These are phyloP conservation scores for Dactylellina sp. DNA, from an alignment of 2,329 filamentous ascomycete species.

Conservation along the genomic window DNA sequence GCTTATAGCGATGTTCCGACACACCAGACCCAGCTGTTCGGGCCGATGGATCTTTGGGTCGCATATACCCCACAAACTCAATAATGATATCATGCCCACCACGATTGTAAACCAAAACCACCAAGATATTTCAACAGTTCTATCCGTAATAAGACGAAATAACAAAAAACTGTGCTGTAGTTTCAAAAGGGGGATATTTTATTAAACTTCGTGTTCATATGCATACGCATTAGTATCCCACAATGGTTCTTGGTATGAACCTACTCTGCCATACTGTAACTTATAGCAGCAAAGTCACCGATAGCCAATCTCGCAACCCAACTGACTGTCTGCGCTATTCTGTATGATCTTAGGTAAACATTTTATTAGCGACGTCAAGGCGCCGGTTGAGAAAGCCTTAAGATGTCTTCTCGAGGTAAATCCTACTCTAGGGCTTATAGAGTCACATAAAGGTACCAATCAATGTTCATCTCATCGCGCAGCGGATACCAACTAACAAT, in stretches of 20 bases:
- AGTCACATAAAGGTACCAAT: conserved; percentile 46
- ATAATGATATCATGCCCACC: conserved; percentile 37
- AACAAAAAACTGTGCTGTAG: not conserved
- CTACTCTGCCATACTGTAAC: not conserved
- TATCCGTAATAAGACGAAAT: too few relatives aligned
- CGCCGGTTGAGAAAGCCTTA: conserved; percentile 41
- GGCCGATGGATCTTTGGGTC: conserved; percentile 19
- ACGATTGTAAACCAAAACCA: not conserved
- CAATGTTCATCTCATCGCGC: too few relatives aligned
- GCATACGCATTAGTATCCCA: not conserved
- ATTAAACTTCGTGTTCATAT: too few relatives aligned
- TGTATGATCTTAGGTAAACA: conserved; percentile 43
- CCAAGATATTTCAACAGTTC: not conserved
- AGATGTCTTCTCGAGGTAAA: conserved; percentile 45
- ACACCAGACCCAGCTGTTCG: conserved; percentile 12
- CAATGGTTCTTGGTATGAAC: conserved; percentile 45
- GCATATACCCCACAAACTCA: conserved; percentile 52
- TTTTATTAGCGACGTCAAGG: conserved; percentile 46
- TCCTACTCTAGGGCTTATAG: conserved; percentile 37
- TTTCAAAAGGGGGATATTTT: not conserved
- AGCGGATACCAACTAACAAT: too few relatives aligned
- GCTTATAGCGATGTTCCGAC: conserved; percentile 11
- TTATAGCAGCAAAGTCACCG: too few relatives aligned
- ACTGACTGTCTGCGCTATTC: too few relatives aligned
- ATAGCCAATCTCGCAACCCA: too few relatives aligned